Conservation (phyloP, 163 green algal genomes). For the Scenedesmus sp. region DNA sequence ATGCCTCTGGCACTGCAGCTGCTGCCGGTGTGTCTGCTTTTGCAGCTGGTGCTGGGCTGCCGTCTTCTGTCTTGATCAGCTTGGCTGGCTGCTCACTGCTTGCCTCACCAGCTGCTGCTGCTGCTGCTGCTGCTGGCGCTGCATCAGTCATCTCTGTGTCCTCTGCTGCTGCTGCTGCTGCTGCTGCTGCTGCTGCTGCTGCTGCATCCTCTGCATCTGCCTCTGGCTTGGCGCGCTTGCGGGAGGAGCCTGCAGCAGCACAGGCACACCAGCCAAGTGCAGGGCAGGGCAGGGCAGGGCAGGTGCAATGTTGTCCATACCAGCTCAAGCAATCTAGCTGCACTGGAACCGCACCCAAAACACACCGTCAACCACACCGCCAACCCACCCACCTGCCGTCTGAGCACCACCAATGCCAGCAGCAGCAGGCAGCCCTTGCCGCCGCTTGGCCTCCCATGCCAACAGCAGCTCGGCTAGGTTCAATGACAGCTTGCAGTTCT, state of each 20-base stretch:
- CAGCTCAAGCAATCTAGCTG: neutral
- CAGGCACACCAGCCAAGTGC: neutral
- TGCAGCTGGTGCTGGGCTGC: neutral
- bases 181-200: constrained; percentile 36
- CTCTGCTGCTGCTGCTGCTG: neutral
- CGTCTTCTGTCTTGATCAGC: constrained; percentile 43
- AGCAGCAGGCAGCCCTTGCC: constrained; percentile 38
- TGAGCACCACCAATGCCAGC: neutral
- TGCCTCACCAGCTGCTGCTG: constrained; percentile 8
- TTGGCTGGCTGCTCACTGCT: constrained; percentile 22
- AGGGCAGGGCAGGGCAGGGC: too few relatives aligned
- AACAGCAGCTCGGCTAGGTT: constrained; percentile 92
- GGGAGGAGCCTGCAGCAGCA: neutral
- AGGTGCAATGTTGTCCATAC: too few relatives aligned
- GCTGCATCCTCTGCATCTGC: neutral
- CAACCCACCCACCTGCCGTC: neutral
- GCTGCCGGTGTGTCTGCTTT: neutral
- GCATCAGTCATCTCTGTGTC: constrained; percentile 11
- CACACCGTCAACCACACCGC: too few relatives aligned
- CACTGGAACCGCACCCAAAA: neutral
- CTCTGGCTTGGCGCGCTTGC: neutral
- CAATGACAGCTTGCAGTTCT: constrained; percentile 90
- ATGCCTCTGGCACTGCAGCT: neutral
- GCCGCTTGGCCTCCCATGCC: constrained; percentile 80
- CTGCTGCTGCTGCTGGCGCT: neutral